Base-by-base conservation (phyloP, 768 basidiomycete genomes). In the Boletus rufocinnamomeus region DNA sequence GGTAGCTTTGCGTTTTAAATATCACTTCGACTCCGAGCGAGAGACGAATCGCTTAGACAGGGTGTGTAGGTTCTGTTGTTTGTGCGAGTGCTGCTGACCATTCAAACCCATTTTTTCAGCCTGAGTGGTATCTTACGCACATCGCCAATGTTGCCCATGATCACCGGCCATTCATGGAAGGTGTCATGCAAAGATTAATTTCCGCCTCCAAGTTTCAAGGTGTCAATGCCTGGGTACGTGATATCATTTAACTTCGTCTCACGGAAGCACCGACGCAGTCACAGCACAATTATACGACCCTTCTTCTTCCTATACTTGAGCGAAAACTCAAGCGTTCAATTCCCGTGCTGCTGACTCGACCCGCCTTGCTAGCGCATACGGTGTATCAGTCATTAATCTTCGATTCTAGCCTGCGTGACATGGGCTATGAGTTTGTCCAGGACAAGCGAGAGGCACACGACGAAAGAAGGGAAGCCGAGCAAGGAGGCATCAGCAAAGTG, bases 91-190 rank as follows among this genome's bases (percentile, higher is more conserved):
- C 7, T 41, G 6, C 54, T 35, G 32, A 52, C 35, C 8, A 48
- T 23, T 56, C n/a, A 51, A 17, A 25, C 17, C 25, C 41, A 28
- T 62, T 54, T 50, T 27, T 49, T 25, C 67, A 96, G 93, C 96
- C 97, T 1, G 97, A 98, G 72, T 98, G 95, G 93, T 98, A 93
- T 67, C 91, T 98, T 69, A 88, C 93, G 3, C 92, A 98, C 70
- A 78, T 98, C 25, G 80, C 92, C 49, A 95, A 98, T 69, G 83
- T 89, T 57, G 82, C 85, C 14, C 92, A 94, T 64, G 91, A 96
- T 56, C 95, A 98, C 60, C 80, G 84, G 27, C 72, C 79, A 2
- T 95, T 98, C 72, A 85, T 97, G 81, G 85, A 90, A 50, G 75
- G 74, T 10, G 77, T 88, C 45, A 75, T 96, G 21, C 95, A 96